Conservation (phyloP, 1,139 yeast species). For the Geotrichum cucujoidarum region DNA sequence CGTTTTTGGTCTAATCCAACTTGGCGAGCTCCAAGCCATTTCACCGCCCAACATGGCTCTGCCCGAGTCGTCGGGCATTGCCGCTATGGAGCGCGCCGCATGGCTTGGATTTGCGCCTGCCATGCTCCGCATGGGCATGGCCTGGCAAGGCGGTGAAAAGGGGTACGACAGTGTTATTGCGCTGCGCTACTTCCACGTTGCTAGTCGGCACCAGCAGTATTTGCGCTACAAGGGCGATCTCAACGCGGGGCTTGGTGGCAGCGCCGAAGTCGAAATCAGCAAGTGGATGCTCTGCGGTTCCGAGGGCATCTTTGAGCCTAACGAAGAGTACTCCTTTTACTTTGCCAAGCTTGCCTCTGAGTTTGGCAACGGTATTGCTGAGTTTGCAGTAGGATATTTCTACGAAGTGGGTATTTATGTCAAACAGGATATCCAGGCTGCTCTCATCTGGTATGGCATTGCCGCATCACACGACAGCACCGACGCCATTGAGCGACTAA, state of each 20-base stretch:
- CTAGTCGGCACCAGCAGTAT: constrained; percentile 38
- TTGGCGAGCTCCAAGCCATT: constrained; percentile 34
- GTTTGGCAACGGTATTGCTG: constrained; percentile 35
- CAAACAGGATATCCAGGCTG: constrained; percentile 29
- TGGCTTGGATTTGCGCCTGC: constrained; percentile 40
- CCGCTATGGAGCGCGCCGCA: constrained; percentile 37
- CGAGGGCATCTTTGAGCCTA: constrained; percentile 31
- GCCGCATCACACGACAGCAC: constrained; percentile 33
- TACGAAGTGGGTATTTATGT: constrained; percentile 41
- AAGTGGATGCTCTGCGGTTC: constrained; percentile 42
- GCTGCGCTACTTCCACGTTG: constrained; percentile 38
- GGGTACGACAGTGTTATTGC: constrained; percentile 39
- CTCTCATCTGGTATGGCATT: constrained; percentile 33
- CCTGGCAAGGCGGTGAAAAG: constrained; percentile 38
- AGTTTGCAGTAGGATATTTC: constrained; percentile 41
- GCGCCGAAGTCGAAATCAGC: constrained; percentile 39
- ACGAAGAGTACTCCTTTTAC: constrained; percentile 39
- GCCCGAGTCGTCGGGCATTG: constrained; percentile 29
- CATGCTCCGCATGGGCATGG: constrained; percentile 39
- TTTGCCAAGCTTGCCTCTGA: constrained; percentile 38
- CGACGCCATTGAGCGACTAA: constrained; percentile 35
- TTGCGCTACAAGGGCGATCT: constrained; percentile 24
- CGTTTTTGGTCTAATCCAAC: constrained; percentile 36
- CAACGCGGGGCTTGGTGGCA: constrained; percentile 28
- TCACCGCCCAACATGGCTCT: constrained; percentile 19